A percentile compares a stretch with the other conserved stretches of the same genome.
phyloP scores from a whole-genome alignment of 148 eudicot genomes.

The Tetragonia tetragonoides region DNA sequence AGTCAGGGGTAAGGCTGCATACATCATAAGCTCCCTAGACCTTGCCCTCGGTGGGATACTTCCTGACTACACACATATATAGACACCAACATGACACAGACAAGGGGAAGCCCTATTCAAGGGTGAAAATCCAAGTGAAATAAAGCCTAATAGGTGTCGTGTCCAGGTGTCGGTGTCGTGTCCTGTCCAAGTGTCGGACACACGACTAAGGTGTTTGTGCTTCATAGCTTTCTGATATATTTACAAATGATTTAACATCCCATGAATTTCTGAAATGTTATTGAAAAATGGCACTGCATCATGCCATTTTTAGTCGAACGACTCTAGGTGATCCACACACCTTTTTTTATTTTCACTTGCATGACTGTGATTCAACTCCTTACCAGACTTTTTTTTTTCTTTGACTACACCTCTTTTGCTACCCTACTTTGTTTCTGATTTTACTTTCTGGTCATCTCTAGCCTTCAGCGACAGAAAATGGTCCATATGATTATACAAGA shows the following conservation, averaged over 20 bases:
- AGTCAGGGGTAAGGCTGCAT: too few relatives aligned
- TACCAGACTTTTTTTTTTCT: background rate
- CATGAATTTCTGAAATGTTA: background rate
- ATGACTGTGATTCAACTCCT: background rate
- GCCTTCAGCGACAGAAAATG: constrained; percentile 81
- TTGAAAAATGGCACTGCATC: background rate
- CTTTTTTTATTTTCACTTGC: background rate
- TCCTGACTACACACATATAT: too few relatives aligned
- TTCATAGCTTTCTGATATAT: background rate
- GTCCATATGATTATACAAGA: constrained; percentile 91
- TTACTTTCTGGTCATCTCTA: constrained; percentile 22
- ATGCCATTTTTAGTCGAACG: background rate
- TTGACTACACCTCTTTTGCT: background rate
- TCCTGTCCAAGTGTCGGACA: too few relatives aligned
- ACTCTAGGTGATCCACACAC: background rate
- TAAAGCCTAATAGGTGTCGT: too few relatives aligned
- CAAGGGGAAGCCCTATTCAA: too few relatives aligned
- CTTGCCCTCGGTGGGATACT: background rate
- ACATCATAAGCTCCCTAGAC: background rate
- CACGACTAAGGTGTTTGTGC: too few relatives aligned
- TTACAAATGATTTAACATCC: background rate
- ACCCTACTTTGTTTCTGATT: background rate
- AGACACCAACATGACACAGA: too few relatives aligned
- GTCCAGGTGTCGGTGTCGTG: too few relatives aligned
- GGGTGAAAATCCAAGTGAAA: too few relatives aligned